These are phyloP conservation scores for Pyrenophora seminiperda DNA, from an alignment of 2,329 filamentous ascomycete species.

Conservation along the genomic window DNA sequence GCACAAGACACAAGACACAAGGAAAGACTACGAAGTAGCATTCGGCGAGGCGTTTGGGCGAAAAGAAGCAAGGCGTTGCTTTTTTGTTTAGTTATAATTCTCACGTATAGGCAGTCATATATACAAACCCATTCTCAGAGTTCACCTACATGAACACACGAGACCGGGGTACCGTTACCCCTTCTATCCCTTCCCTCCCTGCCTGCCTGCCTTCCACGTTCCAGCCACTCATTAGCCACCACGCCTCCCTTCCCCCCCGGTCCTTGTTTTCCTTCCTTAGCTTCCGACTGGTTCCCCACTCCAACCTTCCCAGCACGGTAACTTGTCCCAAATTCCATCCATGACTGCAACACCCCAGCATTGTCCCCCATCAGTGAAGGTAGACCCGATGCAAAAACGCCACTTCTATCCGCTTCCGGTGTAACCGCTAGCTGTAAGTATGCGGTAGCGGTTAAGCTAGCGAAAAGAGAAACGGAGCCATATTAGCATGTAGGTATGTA, in stretches of 20 bases:
- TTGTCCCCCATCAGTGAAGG: slow-evolving; percentile 15
- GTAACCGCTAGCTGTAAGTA: neutral
- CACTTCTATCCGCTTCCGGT: neutral
- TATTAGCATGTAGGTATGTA: neutral
- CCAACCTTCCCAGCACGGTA: slow-evolving; percentile 17
- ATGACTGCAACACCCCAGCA: slow-evolving; percentile 13
- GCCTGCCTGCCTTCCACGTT: too few relatives aligned
- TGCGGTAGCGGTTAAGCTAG: neutral
- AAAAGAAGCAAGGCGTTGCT: slow-evolving; percentile 14
- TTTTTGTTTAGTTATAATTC: slow-evolving; percentile 1
- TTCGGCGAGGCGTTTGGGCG: slow-evolving; percentile 41
- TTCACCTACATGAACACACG: too few relatives aligned
- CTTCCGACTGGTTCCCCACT: neutral
- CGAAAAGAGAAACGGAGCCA: too few relatives aligned
- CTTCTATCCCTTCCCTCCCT: neutral
- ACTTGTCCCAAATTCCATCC: slow-evolving; percentile 1
- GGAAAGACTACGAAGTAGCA: slow-evolving; percentile 20
- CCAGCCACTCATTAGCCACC: too few relatives aligned
- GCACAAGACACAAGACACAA: neutral
- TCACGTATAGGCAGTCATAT: too few relatives aligned
- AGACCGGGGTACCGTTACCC: too few relatives aligned
- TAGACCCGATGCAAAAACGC: neutral
- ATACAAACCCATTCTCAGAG: neutral
- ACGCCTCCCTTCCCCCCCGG: neutral
- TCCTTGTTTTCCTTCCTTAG: neutral